A percentile compares a stretch with the other conserved stretches of the same genome.
These are phyloP conservation scores for Zygnema circumcarinatum DNA, from an alignment of 139 green algal genomes.

Conservation along the genomic window DNA sequence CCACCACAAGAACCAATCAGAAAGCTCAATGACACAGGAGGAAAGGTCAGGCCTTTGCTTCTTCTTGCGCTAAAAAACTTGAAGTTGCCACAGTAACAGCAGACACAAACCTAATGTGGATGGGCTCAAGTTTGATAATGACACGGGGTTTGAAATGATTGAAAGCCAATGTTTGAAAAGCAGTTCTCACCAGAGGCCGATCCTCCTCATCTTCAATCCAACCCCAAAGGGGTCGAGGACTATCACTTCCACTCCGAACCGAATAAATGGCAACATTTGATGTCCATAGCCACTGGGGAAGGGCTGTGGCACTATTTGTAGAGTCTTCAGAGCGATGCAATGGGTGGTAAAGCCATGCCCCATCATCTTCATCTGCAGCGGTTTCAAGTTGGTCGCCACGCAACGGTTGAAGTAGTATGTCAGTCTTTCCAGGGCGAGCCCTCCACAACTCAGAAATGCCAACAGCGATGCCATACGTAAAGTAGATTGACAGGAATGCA, in stretches of 20 bases:
- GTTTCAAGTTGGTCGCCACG: not conserved
- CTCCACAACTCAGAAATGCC: constrained; percentile 9
- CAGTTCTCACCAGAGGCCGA: not conserved
- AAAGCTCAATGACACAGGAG: too few species aligned
- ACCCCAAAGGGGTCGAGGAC: constrained; percentile 47
- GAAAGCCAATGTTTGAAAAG: too few species aligned
- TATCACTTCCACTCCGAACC: not conserved
- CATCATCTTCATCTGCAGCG: not conserved
- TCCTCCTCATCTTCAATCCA: constrained; percentile 56
- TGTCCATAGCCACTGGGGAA: constrained; percentile 37
- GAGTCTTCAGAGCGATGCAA: not conserved
- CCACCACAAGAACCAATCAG: too few species aligned
- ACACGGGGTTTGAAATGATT: too few species aligned
- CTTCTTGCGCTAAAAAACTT: too few species aligned
- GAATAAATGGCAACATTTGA: constrained; percentile 32
- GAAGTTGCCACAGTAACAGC: too few species aligned
- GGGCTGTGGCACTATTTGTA: not conserved
- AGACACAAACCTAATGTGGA: too few species aligned
- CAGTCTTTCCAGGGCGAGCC: not conserved
- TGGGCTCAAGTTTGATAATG: too few species aligned
- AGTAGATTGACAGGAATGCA: constrained; percentile 58
- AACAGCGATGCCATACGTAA: constrained; percentile 45
- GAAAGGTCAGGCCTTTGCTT: too few species aligned
- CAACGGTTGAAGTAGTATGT: not conserved
- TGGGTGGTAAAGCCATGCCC: not conserved